Conservation (phyloP, 139 green algal species). For the Coelastrella sp. region DNA sequence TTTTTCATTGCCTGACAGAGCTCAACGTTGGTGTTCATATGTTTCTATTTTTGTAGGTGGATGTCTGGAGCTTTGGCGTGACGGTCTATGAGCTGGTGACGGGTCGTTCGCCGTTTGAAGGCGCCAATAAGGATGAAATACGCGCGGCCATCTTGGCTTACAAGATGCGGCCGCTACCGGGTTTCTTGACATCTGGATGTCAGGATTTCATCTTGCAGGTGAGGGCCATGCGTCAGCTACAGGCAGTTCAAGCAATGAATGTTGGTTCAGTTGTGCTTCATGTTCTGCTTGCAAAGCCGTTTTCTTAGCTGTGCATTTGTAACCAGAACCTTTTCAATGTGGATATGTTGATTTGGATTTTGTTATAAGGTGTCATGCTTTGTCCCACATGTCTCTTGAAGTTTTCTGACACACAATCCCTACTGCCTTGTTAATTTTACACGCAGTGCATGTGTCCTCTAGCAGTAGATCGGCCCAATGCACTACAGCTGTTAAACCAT, state of each 20-base stretch:
- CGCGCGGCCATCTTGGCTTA: slow-evolving; percentile 65
- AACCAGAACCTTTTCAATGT: too few species aligned
- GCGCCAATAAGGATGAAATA: slow-evolving; percentile 69
- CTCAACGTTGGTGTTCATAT: background rate
- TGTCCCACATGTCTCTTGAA: too few species aligned
- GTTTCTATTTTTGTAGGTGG: slow-evolving; percentile 48
- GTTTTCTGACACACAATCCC: background rate
- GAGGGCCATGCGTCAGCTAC: slow-evolving; percentile 53
- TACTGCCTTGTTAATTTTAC: background rate
- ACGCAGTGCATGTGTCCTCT: slow-evolving; percentile 47
- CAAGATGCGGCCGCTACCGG: slow-evolving; percentile 59
- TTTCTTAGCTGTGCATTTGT: too few species aligned
- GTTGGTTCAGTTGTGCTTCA: too few species aligned
- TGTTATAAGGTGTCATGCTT: too few species aligned
- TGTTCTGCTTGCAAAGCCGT: too few species aligned
- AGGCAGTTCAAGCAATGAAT: too few species aligned
- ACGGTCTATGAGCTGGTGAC: slow-evolving; percentile 84
- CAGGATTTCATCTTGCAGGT: slow-evolving; percentile 57
- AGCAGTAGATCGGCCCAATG: slow-evolving; percentile 40
- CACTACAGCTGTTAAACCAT: slow-evolving; percentile 48
- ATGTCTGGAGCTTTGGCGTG: slow-evolving; percentile 82
- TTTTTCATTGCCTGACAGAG: background rate
- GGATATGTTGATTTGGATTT: too few species aligned
- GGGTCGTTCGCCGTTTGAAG: slow-evolving; percentile 68
- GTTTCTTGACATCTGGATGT: slow-evolving; percentile 56